Base-by-base conservation (phyloP, 2,329 filamentous ascomycete species). In the Penicillium sp. region DNA sequence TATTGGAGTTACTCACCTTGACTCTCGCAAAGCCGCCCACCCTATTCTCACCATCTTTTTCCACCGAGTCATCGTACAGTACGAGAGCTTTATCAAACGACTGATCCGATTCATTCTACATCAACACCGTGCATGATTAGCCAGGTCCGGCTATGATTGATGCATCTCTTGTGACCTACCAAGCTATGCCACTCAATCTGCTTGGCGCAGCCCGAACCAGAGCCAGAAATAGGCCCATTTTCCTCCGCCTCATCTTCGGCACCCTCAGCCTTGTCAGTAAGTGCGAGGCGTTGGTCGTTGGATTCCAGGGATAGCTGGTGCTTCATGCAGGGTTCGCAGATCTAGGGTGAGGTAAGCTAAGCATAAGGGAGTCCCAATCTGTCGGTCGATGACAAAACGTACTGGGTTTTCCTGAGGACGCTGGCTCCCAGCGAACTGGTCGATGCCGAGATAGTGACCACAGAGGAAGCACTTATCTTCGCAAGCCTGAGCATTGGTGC, bases 311-410 rank as follows among this genome's bases (percentile, higher is more conserved):
- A 49, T 16, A 37, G 28, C 40, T 49, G 39, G 30, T 56, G 55
- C 50, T 50, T 52, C 45, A 50, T 50, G 33, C 56, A 53, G 18
- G 41, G 44, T 27, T 46, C 22, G 25, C 39, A 46, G 25, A 46
- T 8, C 39, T 50, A 16, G 2, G 37, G 35, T 5, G 11, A 36
- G 3, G 19, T 2, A 37, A 11, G 10, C 2, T 7, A 29, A 36
- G 10, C 19, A 2, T 39, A 28, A 34, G 29, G 25, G 25, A 13
- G 5, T n/a, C 7, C 11, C 12, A 13, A 27, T 5, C 8, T 11
- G 2, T 16, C 11, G 22, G 8, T 11, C 6, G 5, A 25, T 10
- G 6, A 11, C 13, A 7, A 11, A 19, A 33, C 49, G 19, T 38
- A 48, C 49, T 16, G 49, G 43, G 8, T 6, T 27, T 4, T 48